Evolutionary conservation across 164 flowering plant genomes (phyloP), one percentile per base, ranked within the genome.

Genomic region (Chimonanthus praecox): DNA sequence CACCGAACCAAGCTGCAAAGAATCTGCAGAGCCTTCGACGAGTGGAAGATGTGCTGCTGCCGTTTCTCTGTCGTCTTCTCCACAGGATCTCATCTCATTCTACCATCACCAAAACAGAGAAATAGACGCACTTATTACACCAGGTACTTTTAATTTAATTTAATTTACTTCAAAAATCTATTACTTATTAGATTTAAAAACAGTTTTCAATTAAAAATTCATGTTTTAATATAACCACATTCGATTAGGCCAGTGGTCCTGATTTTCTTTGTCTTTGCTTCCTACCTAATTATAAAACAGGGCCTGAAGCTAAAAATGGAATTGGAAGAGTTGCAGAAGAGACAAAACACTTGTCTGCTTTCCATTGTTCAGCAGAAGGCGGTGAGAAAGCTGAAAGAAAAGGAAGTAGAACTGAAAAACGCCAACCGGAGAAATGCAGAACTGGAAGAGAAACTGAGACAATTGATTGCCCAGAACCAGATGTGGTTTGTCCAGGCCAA

Each of bases 401-500:
- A 79, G 70, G 82, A 82, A 21, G 20, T 46, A 0, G 84, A 79
- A 70, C 63, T 82, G 16, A 78, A 74, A 33, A 70, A 61, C 46
- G 82, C 73, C 47, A 64, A 73, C n/a, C 58, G 82, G 0, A 66
- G 72, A 21, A 79, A 82, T 64, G 76, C 68, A 15, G 80, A 82
- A 48, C 78, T 82, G 2, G 76, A 82, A 71, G 84, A 77, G 74
- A 79, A 76, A 68, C 64, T 82, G 33, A 79, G 67, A 68, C 84
- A 82, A 66, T 66, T 82, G 67, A 74, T 54, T 21, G 78, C 70
- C 13, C 82, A 79, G 71, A 82, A 82, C 67, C 84, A 79, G 69
- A 69, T 82, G 7, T 82, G 84, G 84, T 79, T 73, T 73, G 72
- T 72, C 70, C 75, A 72, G 4, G 82, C 84, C 7, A 77, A 64